These are phyloP conservation scores for Xylaria digitata DNA, from an alignment of 2,329 filamentous ascomycete species.

Conservation along the genomic window DNA sequence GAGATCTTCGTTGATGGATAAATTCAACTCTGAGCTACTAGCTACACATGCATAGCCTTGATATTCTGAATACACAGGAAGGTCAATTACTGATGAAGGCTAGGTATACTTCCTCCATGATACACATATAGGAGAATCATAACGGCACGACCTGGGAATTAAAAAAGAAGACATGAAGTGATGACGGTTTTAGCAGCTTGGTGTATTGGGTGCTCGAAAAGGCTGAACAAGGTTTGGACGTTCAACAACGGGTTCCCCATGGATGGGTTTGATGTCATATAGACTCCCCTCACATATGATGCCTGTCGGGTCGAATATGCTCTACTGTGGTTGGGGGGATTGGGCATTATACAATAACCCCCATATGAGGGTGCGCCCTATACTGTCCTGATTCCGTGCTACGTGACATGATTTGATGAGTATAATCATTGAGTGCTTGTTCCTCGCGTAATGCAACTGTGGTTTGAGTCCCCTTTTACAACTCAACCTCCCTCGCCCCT, in stretches of 20 bases:
- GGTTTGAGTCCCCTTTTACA: no score
- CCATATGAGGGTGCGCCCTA: neutral
- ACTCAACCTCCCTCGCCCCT: no score
- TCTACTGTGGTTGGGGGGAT: neutral
- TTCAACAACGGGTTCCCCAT: neutral
- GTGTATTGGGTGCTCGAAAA: neutral
- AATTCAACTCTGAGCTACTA: constrained; percentile 34
- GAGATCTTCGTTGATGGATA: constrained; percentile 50
- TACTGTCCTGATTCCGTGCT: neutral
- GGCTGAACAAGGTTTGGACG: neutral
- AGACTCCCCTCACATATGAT: neutral
- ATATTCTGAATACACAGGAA: neutral
- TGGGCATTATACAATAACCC: neutral
- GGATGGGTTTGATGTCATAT: neutral
- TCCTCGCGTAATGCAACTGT: no score
- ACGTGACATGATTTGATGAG: no score
- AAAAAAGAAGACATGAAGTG: neutral
- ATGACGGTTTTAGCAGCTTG: neutral
- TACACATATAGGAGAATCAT: neutral
- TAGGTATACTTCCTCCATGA: neutral
- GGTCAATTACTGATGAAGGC: constrained; percentile 2
- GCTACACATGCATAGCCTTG: neutral
- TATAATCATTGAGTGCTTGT: no score
- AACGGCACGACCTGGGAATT: neutral
- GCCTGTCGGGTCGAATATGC: neutral